These are phyloP conservation scores for Avena eriantha DNA, from an alignment of 176 grass and related monocot genomes.

Conservation along the genomic window DNA sequence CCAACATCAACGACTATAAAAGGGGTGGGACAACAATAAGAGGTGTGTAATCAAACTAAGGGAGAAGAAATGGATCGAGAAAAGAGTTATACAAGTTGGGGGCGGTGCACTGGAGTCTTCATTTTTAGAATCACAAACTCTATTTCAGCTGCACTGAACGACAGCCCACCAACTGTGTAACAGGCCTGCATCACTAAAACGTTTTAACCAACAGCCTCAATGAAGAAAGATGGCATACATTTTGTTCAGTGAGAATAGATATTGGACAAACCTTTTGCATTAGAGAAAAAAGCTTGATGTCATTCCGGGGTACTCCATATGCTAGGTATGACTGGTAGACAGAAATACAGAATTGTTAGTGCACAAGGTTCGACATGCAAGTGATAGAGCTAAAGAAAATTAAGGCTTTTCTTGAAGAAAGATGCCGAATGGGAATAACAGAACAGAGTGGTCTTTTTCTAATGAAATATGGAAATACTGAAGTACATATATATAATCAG, in stretches of 20 bases:
- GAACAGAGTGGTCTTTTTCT: constrained; percentile 4
- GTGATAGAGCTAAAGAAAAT: constrained; percentile 6
- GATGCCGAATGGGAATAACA: background rate
- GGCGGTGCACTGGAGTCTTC: constrained; percentile 82
- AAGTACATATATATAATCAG: constrained; percentile 32
- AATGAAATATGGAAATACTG: constrained; percentile 30
- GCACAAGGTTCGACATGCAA: constrained; percentile 7
- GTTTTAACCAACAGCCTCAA: constrained; percentile 22
- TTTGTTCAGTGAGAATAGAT: constrained; percentile 36
- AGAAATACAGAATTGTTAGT: constrained; percentile 18
- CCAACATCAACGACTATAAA: constrained; percentile 80
- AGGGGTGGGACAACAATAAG: constrained; percentile 46
- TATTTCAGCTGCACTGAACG: constrained; percentile 95
- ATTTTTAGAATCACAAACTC: constrained; percentile 93
- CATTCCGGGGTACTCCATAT: constrained; percentile 90
- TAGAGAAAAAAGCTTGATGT: constrained; percentile 96
- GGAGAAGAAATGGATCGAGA: constrained; percentile 22
- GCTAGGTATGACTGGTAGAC: constrained; percentile 89
- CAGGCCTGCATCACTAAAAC: constrained; percentile 63
- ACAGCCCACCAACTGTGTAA: constrained; percentile 89
- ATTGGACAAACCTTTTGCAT: constrained; percentile 88
- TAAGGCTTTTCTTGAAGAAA: constrained; percentile 21
- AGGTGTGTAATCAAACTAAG: constrained; percentile 10
- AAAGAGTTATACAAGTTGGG: constrained; percentile 72
- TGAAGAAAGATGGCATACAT: constrained; percentile 17